These are phyloP conservation scores for Penicillium pancosmium DNA, from an alignment of 495 filamentous ascomycete species.

Conservation along the genomic window DNA sequence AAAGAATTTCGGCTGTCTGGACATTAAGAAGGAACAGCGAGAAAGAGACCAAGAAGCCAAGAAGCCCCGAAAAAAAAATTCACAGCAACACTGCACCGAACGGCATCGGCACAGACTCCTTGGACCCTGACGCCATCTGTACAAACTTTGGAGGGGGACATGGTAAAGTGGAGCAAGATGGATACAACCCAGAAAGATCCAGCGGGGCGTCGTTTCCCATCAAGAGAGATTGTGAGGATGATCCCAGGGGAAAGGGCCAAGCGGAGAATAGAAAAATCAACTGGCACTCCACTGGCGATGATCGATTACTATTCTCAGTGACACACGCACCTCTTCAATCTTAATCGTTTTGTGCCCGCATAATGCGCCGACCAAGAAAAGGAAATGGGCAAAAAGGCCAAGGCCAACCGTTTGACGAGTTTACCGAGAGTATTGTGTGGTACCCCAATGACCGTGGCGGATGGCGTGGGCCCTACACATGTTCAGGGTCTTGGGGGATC, in stretches of 20 bases:
- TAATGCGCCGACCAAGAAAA: background rate
- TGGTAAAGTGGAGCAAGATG: background rate
- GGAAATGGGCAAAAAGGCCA: background rate
- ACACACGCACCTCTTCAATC: background rate
- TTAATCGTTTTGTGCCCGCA: background rate
- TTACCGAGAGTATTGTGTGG: conserved; percentile 10
- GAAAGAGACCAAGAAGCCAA: background rate
- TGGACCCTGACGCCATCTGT: background rate
- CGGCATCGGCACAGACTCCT: background rate
- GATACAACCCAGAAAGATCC: background rate
- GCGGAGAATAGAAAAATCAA: background rate
- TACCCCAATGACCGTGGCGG: background rate
- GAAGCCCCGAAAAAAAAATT: background rate
- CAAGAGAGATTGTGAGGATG: background rate
- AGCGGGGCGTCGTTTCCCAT: conserved; percentile 1
- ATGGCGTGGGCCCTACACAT: conserved; percentile 1
- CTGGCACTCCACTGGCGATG: background rate
- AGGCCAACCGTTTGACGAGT: conserved; percentile 2
- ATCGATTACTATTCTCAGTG: conserved; percentile 5
- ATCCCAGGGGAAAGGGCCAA: conserved; percentile 1
- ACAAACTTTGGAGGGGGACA: background rate
- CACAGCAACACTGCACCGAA: background rate
- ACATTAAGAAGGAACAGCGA: background rate
- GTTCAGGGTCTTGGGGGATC: background rate
- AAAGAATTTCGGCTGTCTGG: background rate